These are phyloP conservation scores for Cyclocybe cylindracea DNA, from an alignment of 768 basidiomycete genomes.

Conservation along the genomic window DNA sequence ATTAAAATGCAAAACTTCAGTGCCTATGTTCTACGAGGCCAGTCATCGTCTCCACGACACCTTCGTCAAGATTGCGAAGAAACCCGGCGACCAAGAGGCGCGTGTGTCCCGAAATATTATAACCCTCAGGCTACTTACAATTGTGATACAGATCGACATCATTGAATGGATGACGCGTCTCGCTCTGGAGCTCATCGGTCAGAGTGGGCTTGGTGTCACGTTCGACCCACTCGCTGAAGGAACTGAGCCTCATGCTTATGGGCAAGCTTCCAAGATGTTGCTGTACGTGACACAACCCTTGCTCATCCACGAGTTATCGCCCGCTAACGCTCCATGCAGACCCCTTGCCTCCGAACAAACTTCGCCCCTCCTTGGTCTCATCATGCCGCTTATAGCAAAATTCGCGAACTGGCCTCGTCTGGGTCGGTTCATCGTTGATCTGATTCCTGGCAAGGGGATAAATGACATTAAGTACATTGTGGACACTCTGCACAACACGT, in stretches of 20 bases:
- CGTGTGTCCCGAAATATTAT: not conserved
- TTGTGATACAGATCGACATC: slow-evolving; percentile 31
- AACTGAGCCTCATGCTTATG: slow-evolving; percentile 29
- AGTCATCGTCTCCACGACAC: slow-evolving; percentile 28
- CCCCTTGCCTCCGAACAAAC: slow-evolving; percentile 9
- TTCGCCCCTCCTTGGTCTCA: slow-evolving; percentile 11
- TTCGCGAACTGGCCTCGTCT: slow-evolving; percentile 27
- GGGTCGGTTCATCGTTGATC: slow-evolving; percentile 34
- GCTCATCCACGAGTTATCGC: not conserved
- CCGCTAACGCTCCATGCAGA: slow-evolving; percentile 3
- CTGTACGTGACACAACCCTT: slow-evolving; percentile 20
- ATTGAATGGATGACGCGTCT: slow-evolving; percentile 40
- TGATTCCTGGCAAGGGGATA: slow-evolving; percentile 30
- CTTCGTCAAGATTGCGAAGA: slow-evolving; percentile 22
- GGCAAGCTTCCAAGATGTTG: slow-evolving; percentile 27
- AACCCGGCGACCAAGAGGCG: slow-evolving; percentile 32
- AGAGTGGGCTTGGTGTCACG: slow-evolving; percentile 46
- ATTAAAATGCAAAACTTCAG: slow-evolving; percentile 12
- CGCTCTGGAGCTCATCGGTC: slow-evolving; percentile 53
- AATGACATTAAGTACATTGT: slow-evolving; percentile 31
- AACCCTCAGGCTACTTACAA: not conserved
- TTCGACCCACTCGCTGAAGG: slow-evolving; percentile 42
- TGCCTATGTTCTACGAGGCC: slow-evolving; percentile 35
- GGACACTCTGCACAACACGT: slow-evolving; percentile 33
- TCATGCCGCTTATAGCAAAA: slow-evolving; percentile 16